phyloP scores from a whole-genome alignment of 305 asterid species.

The Caryopteris hybrid region DNA sequence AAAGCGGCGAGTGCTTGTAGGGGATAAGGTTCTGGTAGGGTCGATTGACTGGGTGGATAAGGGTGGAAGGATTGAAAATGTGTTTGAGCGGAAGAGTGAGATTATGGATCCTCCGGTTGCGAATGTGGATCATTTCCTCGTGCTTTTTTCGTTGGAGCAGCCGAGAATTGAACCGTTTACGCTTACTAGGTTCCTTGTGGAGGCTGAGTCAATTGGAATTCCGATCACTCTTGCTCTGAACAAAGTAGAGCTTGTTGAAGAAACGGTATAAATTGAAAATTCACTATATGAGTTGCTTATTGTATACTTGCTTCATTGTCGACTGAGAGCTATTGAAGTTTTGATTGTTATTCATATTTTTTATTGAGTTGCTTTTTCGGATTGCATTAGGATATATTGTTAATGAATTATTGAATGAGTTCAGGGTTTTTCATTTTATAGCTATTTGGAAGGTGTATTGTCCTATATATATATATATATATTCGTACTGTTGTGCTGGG shows the following conservation, averaged over 20 bases:
- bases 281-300: background rate
- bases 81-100: slow-evolving; percentile 63
- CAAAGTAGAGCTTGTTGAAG: slow-evolving; percentile 71
- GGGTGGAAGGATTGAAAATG: slow-evolving; percentile 91
- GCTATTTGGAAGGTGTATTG: background rate
- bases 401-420: background rate
- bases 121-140: slow-evolving; percentile 80
- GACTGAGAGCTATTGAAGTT: background rate
- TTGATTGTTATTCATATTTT: background rate
- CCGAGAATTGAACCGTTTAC: slow-evolving; percentile 69
- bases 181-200: slow-evolving; percentile 88
- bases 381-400: background rate
- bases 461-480: background rate
- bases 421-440: background rate
- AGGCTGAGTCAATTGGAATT: slow-evolving; percentile 88
- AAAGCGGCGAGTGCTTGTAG: slow-evolving; percentile 84
- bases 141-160: slow-evolving; percentile 78
- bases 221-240: slow-evolving; percentile 81
- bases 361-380: background rate
- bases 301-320: background rate
- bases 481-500: background rate
- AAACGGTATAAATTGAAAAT: slow-evolving; percentile 40
- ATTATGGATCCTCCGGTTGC: slow-evolving; percentile 90
- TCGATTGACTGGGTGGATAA: slow-evolving; percentile 82
- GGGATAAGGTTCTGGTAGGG: slow-evolving; percentile 85